Base-by-base conservation (phyloP, 768 basidiomycete genomes). In the Pleurotus platypus region DNA sequence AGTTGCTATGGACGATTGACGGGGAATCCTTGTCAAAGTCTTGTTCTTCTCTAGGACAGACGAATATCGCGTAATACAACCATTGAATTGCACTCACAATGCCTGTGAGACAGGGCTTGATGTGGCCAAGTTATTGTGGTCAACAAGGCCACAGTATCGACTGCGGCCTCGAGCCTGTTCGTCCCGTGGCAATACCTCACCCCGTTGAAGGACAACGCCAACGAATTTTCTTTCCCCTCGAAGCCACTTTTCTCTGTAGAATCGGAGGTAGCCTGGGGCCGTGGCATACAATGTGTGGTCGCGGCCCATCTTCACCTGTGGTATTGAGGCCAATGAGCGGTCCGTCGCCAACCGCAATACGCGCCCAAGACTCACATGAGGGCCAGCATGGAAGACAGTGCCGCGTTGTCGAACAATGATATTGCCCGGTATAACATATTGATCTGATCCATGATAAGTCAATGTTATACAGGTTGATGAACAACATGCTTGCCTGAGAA, bases 391-490 rank as follows among this genome's bases (percentile, higher is more conserved):
- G 74, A 97, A 96, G 50, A 88, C 78, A 0, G 90, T 89, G 7
- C 97, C 97, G 61, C 97, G 82, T 71, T 99, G 97, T 46, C 97
- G 83, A 30, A 98, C 86, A 67, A 99, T 90, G 64, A 99, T 98
- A 75, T 96, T 92, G 43, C 97, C 97, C 7, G 97, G 92, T 22
- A 91, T 81, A 22, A 98, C 94, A 71, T 81, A 83, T 72, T 98
- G 88, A 67, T 97, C 96, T 98, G 59, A 49, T 57, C 30, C 15
- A 4, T 22, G 60, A 22, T 60, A 59, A 63, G 59, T 57, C 8
- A 9, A 55, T 46, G 51, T 49, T 49, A 47, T 55, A 57, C 20
- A 54, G 37, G 16, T 8, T 2, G 39, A 54, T 37, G 53, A 37
- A n/a, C 56, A 38, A 15, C 15, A 4, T 26, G 67, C 80, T 58